Evolutionary conservation across 2,329 filamentous ascomycete genomes (phyloP), one percentile per base, ranked within the genome.

Genomic region (Pseudocercospora cruenta): DNA sequence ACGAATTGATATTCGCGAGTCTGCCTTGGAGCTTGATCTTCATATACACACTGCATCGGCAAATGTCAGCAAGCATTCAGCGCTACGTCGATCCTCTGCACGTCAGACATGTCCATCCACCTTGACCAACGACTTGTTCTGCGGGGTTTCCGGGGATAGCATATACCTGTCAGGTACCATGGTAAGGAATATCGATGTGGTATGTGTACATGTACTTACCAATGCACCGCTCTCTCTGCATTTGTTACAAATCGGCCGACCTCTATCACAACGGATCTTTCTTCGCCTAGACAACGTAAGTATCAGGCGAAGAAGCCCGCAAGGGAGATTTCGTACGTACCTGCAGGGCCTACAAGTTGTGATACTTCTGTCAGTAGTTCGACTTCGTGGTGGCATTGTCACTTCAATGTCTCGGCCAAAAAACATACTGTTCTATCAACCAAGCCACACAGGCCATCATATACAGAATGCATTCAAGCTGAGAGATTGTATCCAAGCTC

Each of bases 261-360:
- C 64, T 60, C 65, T 47, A 45, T 65, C 60, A 57, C 65, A 69
- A 16, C 63, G 61, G 24, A 69, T 66, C 63, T 69, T 69, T 49
- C 67, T 60, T 49, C 67, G 63, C 36, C 67, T 69, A 26, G 24
- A 26, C 24, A 22, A 9, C n/a, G 16, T 12, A 14, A 31, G 58
- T 24, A 24, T 28, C 58, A 31, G 28, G 28, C 7, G 8, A 31
- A 31, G 28, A 31, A 21, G 14, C 47, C 9, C n/a, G 26, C 9
- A 22, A 21, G 16, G 55, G 55, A 9, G 24, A 19, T 24, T 21
- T 5, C 31, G 33, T 33, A 51, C 43, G 28, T 65, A 67, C 67
- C 67, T 69, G 65, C 67, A 69, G 26, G 58, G 65, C 6, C 67
- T 62, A 51, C 67, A 69, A 31, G 67, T 69, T 5, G 62, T 69